These are phyloP conservation scores for Udeniomyces megalosporus DNA, from an alignment of 768 basidiomycete species.

Conservation along the genomic window DNA sequence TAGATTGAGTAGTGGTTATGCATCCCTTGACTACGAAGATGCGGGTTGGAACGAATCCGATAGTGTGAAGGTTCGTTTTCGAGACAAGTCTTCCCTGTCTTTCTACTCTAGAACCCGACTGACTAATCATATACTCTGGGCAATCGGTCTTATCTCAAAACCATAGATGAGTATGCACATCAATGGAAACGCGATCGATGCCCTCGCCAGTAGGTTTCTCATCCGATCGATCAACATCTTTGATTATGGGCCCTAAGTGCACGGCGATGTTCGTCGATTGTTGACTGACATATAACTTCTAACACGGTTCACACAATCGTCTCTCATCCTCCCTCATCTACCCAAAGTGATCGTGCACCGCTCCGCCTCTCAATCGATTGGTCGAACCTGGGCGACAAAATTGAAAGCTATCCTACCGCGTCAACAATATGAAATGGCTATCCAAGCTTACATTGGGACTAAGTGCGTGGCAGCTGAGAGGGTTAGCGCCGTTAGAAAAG, in stretches of 20 bases:
- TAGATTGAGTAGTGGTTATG: conserved; percentile 10
- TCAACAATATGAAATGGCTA: conserved; percentile 46
- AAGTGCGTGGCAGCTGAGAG: conserved; percentile 82
- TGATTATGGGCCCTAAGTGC: not conserved
- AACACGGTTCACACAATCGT: not conserved
- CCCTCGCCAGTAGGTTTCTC: conserved; percentile 42
- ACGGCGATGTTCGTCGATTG: not conserved
- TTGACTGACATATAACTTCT: no score
- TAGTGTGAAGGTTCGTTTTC: conserved; percentile 51
- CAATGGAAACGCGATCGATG: conserved; percentile 79
- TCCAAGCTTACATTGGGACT: conserved; percentile 79
- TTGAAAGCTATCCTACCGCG: conserved; percentile 62
- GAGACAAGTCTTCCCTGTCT: not conserved
- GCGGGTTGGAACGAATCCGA: conserved; percentile 71
- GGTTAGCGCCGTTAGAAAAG: not conserved
- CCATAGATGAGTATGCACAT: conserved; percentile 74
- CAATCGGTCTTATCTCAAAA: not conserved
- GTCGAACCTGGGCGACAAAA: conserved; percentile 59
- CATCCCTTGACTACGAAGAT: conserved; percentile 63
- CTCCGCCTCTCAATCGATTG: conserved; percentile 56
- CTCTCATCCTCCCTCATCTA: not conserved
- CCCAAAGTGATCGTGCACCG: conserved; percentile 58
- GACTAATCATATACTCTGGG: no score
- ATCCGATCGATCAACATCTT: not conserved
- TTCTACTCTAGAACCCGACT: no score